These are phyloP conservation scores for Cylindricascospora bacillispora DNA, from an alignment of 1,139 yeast genomes.

Conservation along the genomic window DNA sequence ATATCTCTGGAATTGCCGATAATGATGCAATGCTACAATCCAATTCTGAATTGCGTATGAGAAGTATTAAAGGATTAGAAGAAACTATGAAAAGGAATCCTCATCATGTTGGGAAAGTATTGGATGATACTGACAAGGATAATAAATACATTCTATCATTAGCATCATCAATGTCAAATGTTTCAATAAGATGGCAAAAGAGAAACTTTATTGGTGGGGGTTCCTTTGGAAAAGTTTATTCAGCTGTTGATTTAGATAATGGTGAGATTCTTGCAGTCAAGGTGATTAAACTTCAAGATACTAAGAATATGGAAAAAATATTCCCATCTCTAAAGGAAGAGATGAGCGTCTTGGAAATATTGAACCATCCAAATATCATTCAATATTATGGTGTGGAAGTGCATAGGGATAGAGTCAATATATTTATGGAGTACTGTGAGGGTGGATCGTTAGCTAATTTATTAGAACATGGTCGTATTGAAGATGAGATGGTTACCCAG, in stretches of 20 bases:
- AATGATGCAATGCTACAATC: constrained; percentile 29
- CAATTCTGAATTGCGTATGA: constrained; percentile 27
- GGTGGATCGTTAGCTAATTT: constrained; percentile 86
- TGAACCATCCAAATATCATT: constrained; percentile 91
- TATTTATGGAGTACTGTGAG: constrained; percentile 96
- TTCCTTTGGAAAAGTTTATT: constrained; percentile 86
- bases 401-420: constrained; percentile 87
- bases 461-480: constrained; percentile 82
- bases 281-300: constrained; percentile 83
- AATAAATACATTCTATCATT: constrained; percentile 76
- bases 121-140: constrained; percentile 78
- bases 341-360: constrained; percentile 90
- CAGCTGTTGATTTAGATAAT: constrained; percentile 84
- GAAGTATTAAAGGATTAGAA: constrained; percentile 25
- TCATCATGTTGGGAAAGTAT: constrained; percentile 64
- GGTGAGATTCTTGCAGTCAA: constrained; percentile 97
- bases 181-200: constrained; percentile 95
- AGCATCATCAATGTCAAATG: constrained; percentile 82
- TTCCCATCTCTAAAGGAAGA: constrained; percentile 89
- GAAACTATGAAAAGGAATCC: constrained; percentile 15
- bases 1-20: constrained; percentile 24
- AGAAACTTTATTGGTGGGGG: constrained; percentile 93
- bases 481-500: constrained; percentile 87
- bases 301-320: constrained; percentile 72
- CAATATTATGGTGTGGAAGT: constrained; percentile 96